A percentile compares a stretch with the other conserved stretches of the same genome.
These are phyloP conservation scores for Alternaria sp. DNA, from an alignment of 2,329 filamentous ascomycete species.

Conservation along the genomic window DNA sequence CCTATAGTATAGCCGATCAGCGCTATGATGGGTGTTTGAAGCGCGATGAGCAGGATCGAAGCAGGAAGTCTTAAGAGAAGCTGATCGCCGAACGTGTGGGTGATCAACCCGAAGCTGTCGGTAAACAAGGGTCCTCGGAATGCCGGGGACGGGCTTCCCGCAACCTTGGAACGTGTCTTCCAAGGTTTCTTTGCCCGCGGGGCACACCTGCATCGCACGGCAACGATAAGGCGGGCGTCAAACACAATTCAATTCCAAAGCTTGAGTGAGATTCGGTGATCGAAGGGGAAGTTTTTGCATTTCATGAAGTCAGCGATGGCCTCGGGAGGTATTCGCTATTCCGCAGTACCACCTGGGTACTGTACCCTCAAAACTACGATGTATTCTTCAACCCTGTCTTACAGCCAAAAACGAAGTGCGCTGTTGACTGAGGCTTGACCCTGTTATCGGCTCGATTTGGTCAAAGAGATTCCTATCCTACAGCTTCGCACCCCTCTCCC, in stretches of 20 bases:
- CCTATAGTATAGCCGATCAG: neutral
- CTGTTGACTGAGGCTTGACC: too few species aligned
- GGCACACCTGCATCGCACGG: neutral
- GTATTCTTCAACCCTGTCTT: neutral
- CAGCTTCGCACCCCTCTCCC: conserved; percentile 22
- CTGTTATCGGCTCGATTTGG: too few species aligned
- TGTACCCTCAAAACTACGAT: neutral
- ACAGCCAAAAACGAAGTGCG: neutral
- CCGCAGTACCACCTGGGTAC: neutral
- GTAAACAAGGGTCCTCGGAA: neutral
- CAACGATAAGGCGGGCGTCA: neutral
- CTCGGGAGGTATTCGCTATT: neutral
- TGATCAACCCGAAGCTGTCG: neutral
- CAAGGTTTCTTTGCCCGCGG: neutral
- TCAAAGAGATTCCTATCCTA: neutral
- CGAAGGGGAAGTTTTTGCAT: neutral
- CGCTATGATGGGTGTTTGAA: neutral
- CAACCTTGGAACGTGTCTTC: neutral
- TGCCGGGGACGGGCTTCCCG: neutral
- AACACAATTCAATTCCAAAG: neutral
- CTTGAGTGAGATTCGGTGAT: neutral
- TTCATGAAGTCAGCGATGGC: neutral
- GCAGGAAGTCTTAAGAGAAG: neutral
- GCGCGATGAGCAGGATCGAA: neutral
- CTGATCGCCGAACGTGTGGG: neutral